Evolutionary conservation across 257 asterid genomes (phyloP).

Genomic region (Capsicum rhomboideum): DNA sequence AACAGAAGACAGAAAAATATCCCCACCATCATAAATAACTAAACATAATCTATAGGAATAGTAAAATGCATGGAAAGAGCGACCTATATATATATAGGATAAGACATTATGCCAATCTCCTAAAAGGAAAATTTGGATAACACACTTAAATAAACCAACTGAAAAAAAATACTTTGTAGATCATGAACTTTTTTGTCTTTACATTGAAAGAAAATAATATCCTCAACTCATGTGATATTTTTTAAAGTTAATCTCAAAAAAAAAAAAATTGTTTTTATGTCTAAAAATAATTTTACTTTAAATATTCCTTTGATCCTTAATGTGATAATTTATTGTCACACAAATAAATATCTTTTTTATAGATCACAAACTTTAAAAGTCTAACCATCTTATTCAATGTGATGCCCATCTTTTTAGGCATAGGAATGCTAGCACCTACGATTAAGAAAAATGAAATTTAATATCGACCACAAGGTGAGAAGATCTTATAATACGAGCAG

Average conservation of each 20-base stretch:
- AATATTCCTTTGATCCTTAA: too few relatives aligned
- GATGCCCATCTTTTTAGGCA: neutral
- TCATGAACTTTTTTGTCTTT: slow-evolving; percentile 8
- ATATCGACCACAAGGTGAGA: neutral
- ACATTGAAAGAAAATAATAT: neutral
- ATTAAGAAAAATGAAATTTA: neutral
- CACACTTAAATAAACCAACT: neutral
- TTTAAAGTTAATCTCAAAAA: too few relatives aligned
- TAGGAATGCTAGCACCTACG: neutral
- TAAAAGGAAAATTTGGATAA: neutral
- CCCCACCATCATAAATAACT: neutral
- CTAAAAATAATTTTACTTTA: too few relatives aligned
- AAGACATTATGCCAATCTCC: neutral
- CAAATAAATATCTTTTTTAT: neutral
- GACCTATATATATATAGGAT: neutral
- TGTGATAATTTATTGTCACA: neutral
- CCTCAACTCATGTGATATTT: too few relatives aligned
- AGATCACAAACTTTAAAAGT: neutral
- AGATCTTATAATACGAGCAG: neutral
- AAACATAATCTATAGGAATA: neutral
- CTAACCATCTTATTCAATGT: neutral
- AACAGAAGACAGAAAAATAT: neutral
- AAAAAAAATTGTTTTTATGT: too few relatives aligned
- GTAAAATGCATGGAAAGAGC: neutral
- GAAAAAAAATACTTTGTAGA: neutral